These are phyloP conservation scores for Aspergillus pseudoviridinutans DNA, from an alignment of 2,329 filamentous ascomycete genomes.

Conservation along the genomic window DNA sequence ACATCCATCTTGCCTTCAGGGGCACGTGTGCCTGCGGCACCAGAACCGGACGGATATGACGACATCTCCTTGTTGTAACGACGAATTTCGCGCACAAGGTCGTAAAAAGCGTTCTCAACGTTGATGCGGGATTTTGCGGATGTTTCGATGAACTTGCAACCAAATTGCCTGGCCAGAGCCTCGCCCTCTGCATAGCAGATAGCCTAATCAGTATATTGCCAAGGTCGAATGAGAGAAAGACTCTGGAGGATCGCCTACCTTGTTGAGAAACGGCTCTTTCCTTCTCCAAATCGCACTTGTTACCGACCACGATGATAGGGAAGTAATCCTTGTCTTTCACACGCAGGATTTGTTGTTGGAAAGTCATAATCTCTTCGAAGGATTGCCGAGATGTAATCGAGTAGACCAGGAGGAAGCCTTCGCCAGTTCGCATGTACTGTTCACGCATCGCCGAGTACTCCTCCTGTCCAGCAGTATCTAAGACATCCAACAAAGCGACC, in stretches of 20 bases:
- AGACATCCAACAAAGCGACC: conserved; percentile 92
- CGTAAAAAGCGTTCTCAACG: conserved; percentile 97
- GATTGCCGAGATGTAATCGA: conserved; percentile 96
- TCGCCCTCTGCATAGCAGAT: conserved; percentile 68
- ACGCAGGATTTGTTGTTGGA: conserved; percentile 96
- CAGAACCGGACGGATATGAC: conserved; percentile 69
- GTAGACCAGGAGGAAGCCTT: conserved; percentile 96
- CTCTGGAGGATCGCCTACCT: conserved; percentile 58
- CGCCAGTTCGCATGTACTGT: conserved; percentile 99
- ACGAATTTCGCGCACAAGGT: conserved; percentile 95
- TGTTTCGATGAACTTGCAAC: conserved; percentile 98
- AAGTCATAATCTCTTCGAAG: conserved; percentile 97
- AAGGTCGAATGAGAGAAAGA: not conserved
- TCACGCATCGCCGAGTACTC: conserved; percentile 99
- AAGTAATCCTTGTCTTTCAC: conserved; percentile 99
- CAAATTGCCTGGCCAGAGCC: conserved; percentile 77
- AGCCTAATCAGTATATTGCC: conserved; percentile 2
- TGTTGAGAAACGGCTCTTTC: conserved; percentile 89
- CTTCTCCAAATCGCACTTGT: conserved; percentile 96
- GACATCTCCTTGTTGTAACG: conserved; percentile 99
- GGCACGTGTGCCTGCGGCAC: conserved; percentile 58
- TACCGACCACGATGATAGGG: conserved; percentile 97
- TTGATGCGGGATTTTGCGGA: conserved; percentile 98
- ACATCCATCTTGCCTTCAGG: conserved; percentile 71
- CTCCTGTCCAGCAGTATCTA: conserved; percentile 97